phyloP scores from a whole-genome alignment of 2,329 filamentous ascomycete genomes.

The Claviceps monticola region DNA sequence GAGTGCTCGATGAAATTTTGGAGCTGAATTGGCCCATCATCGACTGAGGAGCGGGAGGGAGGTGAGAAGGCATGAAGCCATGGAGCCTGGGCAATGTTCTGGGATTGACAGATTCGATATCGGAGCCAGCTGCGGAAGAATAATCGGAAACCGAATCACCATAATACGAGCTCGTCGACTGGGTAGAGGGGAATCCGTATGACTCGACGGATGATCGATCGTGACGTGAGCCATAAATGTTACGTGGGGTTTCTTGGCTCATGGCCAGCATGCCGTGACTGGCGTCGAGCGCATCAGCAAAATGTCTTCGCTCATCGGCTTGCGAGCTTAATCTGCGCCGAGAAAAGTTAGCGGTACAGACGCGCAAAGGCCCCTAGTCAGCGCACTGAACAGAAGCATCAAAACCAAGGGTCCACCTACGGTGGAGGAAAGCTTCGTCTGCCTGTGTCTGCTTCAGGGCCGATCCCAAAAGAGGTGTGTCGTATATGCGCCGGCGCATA shows the following conservation, averaged over 20 bases:
- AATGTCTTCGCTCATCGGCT: slow-evolving; percentile 49
- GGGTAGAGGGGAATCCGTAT: slow-evolving; percentile 77
- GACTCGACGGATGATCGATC: slow-evolving; percentile 66
- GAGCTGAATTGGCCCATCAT: slow-evolving; percentile 99
- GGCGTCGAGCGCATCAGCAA: slow-evolving; percentile 81
- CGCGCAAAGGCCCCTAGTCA: too few relatives aligned
- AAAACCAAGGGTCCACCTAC: slow-evolving; percentile 43
- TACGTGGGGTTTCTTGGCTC: slow-evolving; percentile 86
- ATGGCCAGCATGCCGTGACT: slow-evolving; percentile 90
- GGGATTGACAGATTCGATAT: slow-evolving; percentile 68
- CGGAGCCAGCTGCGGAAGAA: slow-evolving; percentile 65
- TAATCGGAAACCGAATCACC: slow-evolving; percentile 85
- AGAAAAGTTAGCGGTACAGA: background rate
- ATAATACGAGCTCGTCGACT: slow-evolving; percentile 74
- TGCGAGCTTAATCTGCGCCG: slow-evolving; percentile 29
- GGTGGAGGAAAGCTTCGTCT: slow-evolving; percentile 65
- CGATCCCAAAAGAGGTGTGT: slow-evolving; percentile 39
- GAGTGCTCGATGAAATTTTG: slow-evolving; percentile 85
- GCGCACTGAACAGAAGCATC: background rate
- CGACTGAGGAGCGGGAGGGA: slow-evolving; percentile 75
- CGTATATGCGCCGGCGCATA: slow-evolving; percentile 55
- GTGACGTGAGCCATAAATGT: slow-evolving; percentile 64
- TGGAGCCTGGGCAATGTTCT: slow-evolving; percentile 73
- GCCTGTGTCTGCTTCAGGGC: slow-evolving; percentile 38
- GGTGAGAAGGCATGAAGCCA: slow-evolving; percentile 43